A percentile compares a stretch with the other conserved stretches of the same genome.
phyloP scores from a whole-genome alignment of 2,329 filamentous ascomycete genomes.

The Penicillium carneum region DNA sequence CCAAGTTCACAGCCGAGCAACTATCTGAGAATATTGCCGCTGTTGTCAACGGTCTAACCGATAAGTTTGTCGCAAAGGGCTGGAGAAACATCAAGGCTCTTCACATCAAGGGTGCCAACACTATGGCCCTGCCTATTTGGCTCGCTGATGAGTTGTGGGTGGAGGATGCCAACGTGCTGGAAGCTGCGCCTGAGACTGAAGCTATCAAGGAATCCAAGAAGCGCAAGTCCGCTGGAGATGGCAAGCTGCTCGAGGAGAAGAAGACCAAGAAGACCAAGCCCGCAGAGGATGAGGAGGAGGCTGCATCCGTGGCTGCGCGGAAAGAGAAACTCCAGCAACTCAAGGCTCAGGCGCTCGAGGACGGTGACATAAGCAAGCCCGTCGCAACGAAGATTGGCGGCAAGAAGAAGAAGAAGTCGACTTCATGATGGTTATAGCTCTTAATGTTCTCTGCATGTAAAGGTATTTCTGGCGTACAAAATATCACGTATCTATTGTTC shows the following conservation, averaged over 20 bases:
- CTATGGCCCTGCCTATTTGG: constrained; percentile 91
- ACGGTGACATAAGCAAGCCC: constrained; percentile 46
- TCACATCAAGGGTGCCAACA: constrained; percentile 89
- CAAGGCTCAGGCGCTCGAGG: constrained; percentile 57
- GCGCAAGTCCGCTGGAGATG: constrained; percentile 50
- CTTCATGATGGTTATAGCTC: constrained; percentile 42
- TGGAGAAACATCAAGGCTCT: constrained; percentile 86
- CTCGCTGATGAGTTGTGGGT: constrained; percentile 90
- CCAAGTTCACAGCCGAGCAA: constrained; percentile 76
- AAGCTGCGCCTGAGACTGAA: constrained; percentile 50
- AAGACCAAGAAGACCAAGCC: constrained; percentile 53
- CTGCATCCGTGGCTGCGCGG: constrained; percentile 43
- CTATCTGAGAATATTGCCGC: constrained; percentile 80
- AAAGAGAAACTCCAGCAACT: constrained; percentile 60
- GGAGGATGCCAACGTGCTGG: constrained; percentile 75
- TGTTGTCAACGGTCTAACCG: constrained; percentile 72
- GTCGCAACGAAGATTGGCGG: constrained; percentile 29
- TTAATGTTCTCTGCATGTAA: constrained; percentile 45
- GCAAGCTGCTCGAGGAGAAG: constrained; percentile 45
- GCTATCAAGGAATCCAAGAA: constrained; percentile 63
- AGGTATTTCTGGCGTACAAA: constrained; percentile 45
- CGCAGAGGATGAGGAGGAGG: constrained; percentile 50
- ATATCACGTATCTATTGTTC: constrained; percentile 43
- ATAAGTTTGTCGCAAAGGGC: constrained; percentile 81
- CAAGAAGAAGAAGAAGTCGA: constrained; percentile 53